Conservation (phyloP, 148 eudicot genomes). For the Vaccinium corymbosum region DNA sequence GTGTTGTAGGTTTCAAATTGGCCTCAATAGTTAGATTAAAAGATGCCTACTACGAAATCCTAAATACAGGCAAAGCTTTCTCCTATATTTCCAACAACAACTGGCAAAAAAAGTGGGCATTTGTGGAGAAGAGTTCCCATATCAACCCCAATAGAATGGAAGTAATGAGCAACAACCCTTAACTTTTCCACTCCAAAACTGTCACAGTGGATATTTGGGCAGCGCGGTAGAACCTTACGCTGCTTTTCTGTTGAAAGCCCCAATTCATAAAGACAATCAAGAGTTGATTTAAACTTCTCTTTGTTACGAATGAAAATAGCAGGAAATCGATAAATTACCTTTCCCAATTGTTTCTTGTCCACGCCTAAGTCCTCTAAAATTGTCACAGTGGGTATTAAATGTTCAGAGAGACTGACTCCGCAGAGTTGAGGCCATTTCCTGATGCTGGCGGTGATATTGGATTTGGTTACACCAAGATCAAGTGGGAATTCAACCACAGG, state of each 20-base stretch:
- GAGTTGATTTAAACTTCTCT: conserved; percentile 54
- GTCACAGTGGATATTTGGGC: too few species aligned
- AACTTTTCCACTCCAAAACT: too few species aligned
- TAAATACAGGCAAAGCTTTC: too few species aligned
- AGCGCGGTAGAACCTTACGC: conserved; percentile 59
- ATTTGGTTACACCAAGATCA: conserved; percentile 66
- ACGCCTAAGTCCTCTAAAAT: conserved; percentile 67
- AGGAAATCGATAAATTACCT: too few species aligned
- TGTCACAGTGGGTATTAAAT: conserved; percentile 73
- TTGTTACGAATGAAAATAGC: conserved; percentile 32
- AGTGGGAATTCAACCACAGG: conserved; percentile 40
- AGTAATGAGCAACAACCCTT: too few species aligned
- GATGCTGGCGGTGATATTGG: conserved; percentile 63
- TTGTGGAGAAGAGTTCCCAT: too few species aligned
- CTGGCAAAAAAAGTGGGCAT: too few species aligned
- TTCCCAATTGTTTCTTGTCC: conserved; percentile 67
- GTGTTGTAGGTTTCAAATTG: neutral
- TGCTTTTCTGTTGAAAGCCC: conserved; percentile 61
- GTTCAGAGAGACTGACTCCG: conserved; percentile 73
- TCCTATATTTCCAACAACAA: too few species aligned
- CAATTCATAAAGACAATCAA: conserved; percentile 73
- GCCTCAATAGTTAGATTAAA: neutral
- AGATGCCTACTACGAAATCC: too few species aligned
- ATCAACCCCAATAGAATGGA: too few species aligned
- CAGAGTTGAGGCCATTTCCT: conserved; percentile 75